Evolutionary conservation across 805 yeast species (phyloP), one percentile per base, ranked within the genome.

Genomic region (Zygotorulaspora danielsina): DNA sequence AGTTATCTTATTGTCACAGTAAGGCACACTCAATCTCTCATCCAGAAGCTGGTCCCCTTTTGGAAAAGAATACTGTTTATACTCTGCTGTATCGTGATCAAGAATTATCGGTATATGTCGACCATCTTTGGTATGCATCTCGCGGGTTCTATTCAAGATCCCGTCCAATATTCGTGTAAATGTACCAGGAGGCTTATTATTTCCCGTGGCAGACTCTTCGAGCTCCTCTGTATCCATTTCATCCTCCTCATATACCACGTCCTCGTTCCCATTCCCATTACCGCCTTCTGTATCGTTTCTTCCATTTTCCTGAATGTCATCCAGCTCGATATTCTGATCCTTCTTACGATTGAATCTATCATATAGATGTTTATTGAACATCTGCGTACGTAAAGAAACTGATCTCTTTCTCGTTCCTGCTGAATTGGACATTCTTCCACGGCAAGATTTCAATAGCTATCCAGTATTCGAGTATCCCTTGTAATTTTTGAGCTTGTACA

Each of bases 91-190:
- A 2, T 59, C 60, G 16, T 70, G 63, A 38, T 71, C 65, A 11
- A 79, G 52, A 1, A 75, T 64, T 5, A 87, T 58, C 0, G 96
- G 95, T n/a, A 89, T 74, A 24, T 70, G 66, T 44, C 97, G 69
- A 2, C 97, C 97, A 32, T 78, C 72, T 29, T 69, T 70, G 0
- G 93, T 72, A 12, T 77, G 75, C 6, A 77, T 72, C 10, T 67
- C 54, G 7, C 69, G 66, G 18, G 67, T 54, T 10, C 67, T 65
- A 25, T 83, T 81, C 24, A 76, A 38, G 2, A 79, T 24, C 12
- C 50, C 21, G 43, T 60, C 57, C 8, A 54, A 12, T 3, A 47
- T 16, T 28, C 39, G 40, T 3, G 46, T 37, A 21, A 53, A 21
- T 5, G 46, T 28, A 8, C 34, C 35, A 10, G 42, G 42, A 11